Evolutionary conservation across 768 basidiomycete species (phyloP), one percentile per base, ranked within the genome.

Genomic region (Amanita fuliginea): DNA sequence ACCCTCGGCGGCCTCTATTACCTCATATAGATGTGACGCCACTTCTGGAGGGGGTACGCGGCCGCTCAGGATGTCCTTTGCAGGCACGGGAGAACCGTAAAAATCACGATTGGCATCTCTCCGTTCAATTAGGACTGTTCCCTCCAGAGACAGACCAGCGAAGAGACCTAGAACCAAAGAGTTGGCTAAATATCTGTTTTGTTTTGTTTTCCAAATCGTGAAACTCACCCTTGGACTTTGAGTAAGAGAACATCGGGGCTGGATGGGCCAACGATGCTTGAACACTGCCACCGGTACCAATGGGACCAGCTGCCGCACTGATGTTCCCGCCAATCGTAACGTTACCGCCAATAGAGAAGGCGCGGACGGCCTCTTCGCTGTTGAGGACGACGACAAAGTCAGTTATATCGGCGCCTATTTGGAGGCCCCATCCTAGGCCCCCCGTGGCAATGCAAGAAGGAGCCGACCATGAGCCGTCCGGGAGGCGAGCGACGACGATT

Each of bases 371-470:
- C 49, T 97, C 94, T 57, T 96, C 91, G 55, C 83, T 87, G 73
- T 97, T 97, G 59, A 98, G 83, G 34, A 99, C 93, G 62, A 98
- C 81, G 51, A 99, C 94, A 56, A 97, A 96, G 62, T 97, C 92
- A 42, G 83, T 86, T 62, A 94, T 78, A 68, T 96, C 94, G 2
- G 94, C 94, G 42, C 94, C 94, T 50, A 95, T 90, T 67, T 98
- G 95, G 37, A 94, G 80, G 28, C 91, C 91, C 86, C 91, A 91
- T 13, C 92, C 91, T 9, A 94, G 76, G 32, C 95, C 95, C 14
- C 88, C 94, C 0, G 93, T 98, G 26, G 89, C 94, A 60, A 98
- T 95, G 69, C 94, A 97, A 19, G 88, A 92, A 3, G 95, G 95
- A 1, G 95, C 95, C 42, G 87, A 91, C 92, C 92, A 96, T 8